These are phyloP conservation scores for Cavenderia fasciculata DNA, from an alignment of 78 protist species.

Conservation along the genomic window DNA sequence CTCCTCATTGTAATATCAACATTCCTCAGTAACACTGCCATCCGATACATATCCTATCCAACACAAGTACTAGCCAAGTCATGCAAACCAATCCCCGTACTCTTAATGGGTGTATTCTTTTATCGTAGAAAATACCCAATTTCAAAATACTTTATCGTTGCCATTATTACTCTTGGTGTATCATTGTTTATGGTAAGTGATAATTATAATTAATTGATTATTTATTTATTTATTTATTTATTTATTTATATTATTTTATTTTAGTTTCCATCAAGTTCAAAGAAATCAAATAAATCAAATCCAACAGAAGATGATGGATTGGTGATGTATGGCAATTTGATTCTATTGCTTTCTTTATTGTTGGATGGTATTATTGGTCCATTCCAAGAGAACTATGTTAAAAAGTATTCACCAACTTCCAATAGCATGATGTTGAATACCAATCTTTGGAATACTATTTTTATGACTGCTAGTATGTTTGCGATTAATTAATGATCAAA, in stretches of 20 bases:
- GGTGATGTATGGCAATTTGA: constrained; percentile 17
- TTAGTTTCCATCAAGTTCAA: constrained; percentile 1
- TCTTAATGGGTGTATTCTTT: constrained; percentile 57
- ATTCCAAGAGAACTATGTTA: constrained; percentile 59
- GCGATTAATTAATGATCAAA: background rate
- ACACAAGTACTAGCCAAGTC: constrained; percentile 71
- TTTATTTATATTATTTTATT: background rate
- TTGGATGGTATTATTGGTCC: constrained; percentile 73
- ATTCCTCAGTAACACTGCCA: constrained; percentile 33
- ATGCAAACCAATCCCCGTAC: constrained; percentile 73
- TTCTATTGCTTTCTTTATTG: constrained; percentile 33
- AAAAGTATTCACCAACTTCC: constrained; percentile 37
- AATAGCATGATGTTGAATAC: constrained; percentile 62
- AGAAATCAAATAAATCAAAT: background rate
- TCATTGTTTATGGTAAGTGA: constrained; percentile 43
- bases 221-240: background rate
- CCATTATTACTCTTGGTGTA: constrained; percentile 47
- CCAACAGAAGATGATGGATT: constrained; percentile 8
- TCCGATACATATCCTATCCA: constrained; percentile 65
- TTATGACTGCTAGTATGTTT: constrained; percentile 17
- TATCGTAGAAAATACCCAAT: constrained; percentile 12
- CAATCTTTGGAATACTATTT: constrained; percentile 53
- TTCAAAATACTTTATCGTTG: constrained; percentile 24
- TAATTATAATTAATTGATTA: too few relatives aligned
- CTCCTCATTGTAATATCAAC: constrained; percentile 36